These are phyloP conservation scores for Salinomyces thailandicus DNA, from an alignment of 2,329 filamentous ascomycete genomes.

Conservation along the genomic window DNA sequence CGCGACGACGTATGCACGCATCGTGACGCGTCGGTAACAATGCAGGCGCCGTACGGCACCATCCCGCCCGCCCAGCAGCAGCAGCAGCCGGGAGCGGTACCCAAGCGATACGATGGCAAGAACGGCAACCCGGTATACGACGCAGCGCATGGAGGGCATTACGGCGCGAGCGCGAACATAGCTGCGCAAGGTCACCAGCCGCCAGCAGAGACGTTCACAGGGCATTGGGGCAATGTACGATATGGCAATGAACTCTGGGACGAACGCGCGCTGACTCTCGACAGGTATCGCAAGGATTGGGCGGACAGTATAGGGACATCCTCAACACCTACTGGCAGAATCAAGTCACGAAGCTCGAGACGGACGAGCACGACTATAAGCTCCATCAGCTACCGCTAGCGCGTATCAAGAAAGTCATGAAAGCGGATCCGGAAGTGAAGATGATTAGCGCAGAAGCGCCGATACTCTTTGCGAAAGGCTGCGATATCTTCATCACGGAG, in stretches of 20 bases:
- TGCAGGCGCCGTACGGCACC: conserved; percentile 23
- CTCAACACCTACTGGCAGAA: conserved; percentile 99
- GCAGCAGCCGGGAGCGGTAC: conserved; percentile 22
- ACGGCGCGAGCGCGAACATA: conserved; percentile 52
- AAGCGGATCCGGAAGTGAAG: conserved; percentile 96
- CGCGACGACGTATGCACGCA: too few relatives aligned
- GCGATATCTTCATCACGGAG: conserved; percentile 92
- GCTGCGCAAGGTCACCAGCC: conserved; percentile 79
- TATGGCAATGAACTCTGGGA: neutral
- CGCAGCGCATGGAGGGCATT: conserved; percentile 37
- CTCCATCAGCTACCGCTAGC: conserved; percentile 91
- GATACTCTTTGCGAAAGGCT: conserved; percentile 95
- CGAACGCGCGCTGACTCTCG: conserved; percentile 16
- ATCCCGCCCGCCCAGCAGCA: conserved; percentile 14
- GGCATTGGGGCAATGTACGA: conserved; percentile 83
- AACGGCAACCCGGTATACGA: conserved; percentile 41
- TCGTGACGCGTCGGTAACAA: too few relatives aligned
- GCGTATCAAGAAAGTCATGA: conserved; percentile 99
- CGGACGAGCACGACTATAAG: conserved; percentile 95
- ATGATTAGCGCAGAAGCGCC: conserved; percentile 99
- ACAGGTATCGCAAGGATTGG: conserved; percentile 88
- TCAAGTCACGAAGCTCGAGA: conserved; percentile 89
- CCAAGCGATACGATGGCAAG: conserved; percentile 39
- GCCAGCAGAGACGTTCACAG: conserved; percentile 81
- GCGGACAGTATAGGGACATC: conserved; percentile 89